Conservation (phyloP, 306 rosid species). For the Prunus fruticosa region DNA sequence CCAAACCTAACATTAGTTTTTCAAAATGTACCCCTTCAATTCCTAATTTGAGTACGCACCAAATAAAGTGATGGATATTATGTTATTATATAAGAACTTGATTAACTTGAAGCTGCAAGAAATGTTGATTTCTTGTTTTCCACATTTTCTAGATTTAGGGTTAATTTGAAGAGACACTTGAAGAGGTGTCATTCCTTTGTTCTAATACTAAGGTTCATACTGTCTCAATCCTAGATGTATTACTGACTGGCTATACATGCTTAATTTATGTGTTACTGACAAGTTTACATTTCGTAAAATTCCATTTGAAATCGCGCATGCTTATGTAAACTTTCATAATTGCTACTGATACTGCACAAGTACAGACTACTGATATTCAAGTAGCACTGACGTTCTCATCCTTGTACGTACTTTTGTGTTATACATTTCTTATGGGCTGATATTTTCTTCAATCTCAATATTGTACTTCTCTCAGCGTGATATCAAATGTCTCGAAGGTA, state of each 20-base stretch:
- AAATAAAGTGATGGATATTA: neutral
- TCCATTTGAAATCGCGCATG: neutral
- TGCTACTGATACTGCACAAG: neutral
- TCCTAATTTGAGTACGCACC: neutral
- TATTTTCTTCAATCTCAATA: neutral
- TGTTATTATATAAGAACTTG: neutral
- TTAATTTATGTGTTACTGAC: neutral
- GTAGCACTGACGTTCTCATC: neutral
- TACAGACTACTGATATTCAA: neutral
- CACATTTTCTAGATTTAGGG: neutral
- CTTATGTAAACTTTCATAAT: neutral
- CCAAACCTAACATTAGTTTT: neutral
- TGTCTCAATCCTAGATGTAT: neutral
- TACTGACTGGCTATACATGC: no score
- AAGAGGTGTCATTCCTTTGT: neutral
- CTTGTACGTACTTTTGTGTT: neutral
- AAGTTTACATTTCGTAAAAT: neutral
- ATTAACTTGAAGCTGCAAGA: neutral
- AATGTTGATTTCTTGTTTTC: neutral
- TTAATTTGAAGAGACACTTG: neutral
- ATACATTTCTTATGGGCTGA: neutral
- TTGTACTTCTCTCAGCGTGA: constrained; percentile 7
- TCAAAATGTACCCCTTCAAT: neutral
- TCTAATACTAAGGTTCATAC: neutral
- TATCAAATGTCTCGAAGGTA: constrained; percentile 42